Evolutionary conservation across 768 basidiomycete species (phyloP).

Genomic region (Boletellus emodensis): DNA sequence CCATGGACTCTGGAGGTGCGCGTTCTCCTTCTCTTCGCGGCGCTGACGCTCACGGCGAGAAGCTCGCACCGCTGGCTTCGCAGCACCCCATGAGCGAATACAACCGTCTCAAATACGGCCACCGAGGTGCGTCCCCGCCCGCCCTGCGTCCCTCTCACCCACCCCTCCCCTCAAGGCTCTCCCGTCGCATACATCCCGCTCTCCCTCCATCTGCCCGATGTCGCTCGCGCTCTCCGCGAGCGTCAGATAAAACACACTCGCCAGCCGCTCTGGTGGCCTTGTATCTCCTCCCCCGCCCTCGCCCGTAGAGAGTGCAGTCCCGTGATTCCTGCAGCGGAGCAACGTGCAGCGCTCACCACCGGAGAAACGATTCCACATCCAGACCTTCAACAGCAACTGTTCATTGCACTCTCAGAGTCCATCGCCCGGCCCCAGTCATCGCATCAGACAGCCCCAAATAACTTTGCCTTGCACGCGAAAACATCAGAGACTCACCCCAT

Average conservation of each 20-base stretch:
- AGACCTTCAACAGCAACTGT: conserved; percentile 46
- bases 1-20: conserved; percentile 24
- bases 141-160: neutral
- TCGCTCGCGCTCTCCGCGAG: conserved; percentile 48
- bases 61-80: conserved; percentile 60
- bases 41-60: conserved; percentile 3
- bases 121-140: conserved; percentile 22
- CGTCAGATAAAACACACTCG: conserved; percentile 44
- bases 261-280: conserved; percentile 49
- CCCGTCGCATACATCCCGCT: conserved; percentile 59
- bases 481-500: conserved; percentile 82
- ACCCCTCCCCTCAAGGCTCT: conserved; percentile 38
- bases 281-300: conserved; percentile 6
- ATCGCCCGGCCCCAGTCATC: conserved; percentile 12
- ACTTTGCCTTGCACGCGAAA: conserved; percentile 38
- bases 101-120: conserved; percentile 64
- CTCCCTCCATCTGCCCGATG: conserved; percentile 57
- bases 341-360: conserved; percentile 20
- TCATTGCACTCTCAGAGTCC: conserved; percentile 51
- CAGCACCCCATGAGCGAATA: conserved; percentile 75
- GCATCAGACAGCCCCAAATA: neutral
- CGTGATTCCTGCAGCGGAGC: conserved; percentile 19
- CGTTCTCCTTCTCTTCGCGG: neutral
- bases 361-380: conserved; percentile 16
- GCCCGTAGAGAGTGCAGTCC: neutral